Percentiles rank a stretch among this genome's conserved stretches.
phyloP scores from a whole-genome alignment of 139 green algal genomes.

The Pycnococcus provasolii region DNA sequence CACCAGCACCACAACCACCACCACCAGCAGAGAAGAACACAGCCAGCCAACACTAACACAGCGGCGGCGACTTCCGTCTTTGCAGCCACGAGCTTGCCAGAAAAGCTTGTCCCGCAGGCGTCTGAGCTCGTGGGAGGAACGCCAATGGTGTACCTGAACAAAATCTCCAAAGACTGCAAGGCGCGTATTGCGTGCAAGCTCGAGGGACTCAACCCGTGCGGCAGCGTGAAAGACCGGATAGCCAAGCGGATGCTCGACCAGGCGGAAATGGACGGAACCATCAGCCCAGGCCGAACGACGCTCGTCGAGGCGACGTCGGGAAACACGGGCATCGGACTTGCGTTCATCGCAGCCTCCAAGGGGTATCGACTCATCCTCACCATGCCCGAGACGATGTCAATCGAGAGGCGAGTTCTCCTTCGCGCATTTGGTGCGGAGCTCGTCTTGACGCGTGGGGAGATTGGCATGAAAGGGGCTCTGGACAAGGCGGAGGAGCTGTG shows the following conservation, averaged over 20 bases:
- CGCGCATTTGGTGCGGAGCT: background rate
- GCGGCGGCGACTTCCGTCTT: too few relatives aligned
- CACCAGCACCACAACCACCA: too few relatives aligned
- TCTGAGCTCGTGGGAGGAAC: too few relatives aligned
- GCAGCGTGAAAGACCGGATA: slow-evolving; percentile 18
- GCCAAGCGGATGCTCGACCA: slow-evolving; percentile 29
- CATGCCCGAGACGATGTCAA: slow-evolving; percentile 26
- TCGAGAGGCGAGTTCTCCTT: slow-evolving; percentile 33
- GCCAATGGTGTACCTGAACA: slow-evolving; percentile 8
- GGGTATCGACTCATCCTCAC: slow-evolving; percentile 28
- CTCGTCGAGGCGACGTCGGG: slow-evolving; percentile 51
- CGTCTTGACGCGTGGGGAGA: too few relatives aligned
- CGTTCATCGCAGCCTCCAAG: slow-evolving; percentile 41
- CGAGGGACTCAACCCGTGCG: slow-evolving; percentile 15
- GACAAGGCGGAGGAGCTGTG: slow-evolving; percentile 48
- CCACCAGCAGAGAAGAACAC: too few relatives aligned
- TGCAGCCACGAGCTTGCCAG: too few relatives aligned
- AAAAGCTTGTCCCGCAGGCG: background rate
- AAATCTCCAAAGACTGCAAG: slow-evolving; percentile 1
- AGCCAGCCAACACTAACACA: too few relatives aligned
- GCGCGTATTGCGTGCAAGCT: slow-evolving; percentile 16
- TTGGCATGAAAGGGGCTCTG: slow-evolving; percentile 64
- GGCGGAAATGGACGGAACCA: slow-evolving; percentile 28
- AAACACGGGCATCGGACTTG: slow-evolving; percentile 31
- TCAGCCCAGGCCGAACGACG: slow-evolving; percentile 19